A percentile compares a stretch with the other conserved stretches of the same genome.
Evolutionary conservation across 2,329 filamentous ascomycete species (phyloP).

Genomic region (Alternaria conjuncta): DNA sequence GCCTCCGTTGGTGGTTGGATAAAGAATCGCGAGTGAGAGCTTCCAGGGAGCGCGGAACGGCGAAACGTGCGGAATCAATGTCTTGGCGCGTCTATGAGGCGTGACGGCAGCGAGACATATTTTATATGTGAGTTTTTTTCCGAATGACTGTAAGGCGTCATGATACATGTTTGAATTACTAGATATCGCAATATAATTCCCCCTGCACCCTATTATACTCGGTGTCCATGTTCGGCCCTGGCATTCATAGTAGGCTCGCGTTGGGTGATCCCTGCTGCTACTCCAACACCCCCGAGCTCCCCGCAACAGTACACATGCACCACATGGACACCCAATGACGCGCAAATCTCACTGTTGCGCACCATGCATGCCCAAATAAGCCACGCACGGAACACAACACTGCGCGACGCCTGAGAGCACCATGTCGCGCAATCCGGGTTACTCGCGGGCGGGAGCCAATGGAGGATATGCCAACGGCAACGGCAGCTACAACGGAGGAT

Average conservation of each 20-base stretch:
- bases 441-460: slow-evolving; percentile 40
- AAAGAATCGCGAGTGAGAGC: slow-evolving; percentile 21
- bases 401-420: slow-evolving; percentile 14
- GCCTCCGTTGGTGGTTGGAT: slow-evolving; percentile 27
- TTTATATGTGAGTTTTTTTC: too few relatives aligned
- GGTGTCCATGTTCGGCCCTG: background rate
- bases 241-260: background rate
- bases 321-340: slow-evolving; percentile 11
- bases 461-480: slow-evolving; percentile 47
- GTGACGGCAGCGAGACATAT: background rate
- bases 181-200: too few relatives aligned
- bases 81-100: slow-evolving; percentile 18
- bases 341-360: slow-evolving; percentile 13
- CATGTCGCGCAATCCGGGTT: slow-evolving; percentile 48
- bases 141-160: too few relatives aligned
- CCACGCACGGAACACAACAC: slow-evolving; percentile 6
- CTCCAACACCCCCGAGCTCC: slow-evolving; percentile 36
- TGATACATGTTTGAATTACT: too few relatives aligned
- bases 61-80: slow-evolving; percentile 18
- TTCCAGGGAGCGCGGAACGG: slow-evolving; percentile 20
- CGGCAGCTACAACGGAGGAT: slow-evolving; percentile 23
- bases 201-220: too few relatives aligned
- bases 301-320: slow-evolving; percentile 25
- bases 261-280: slow-evolving; percentile 24
- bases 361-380: slow-evolving; percentile 20